A percentile compares a stretch with the other conserved stretches of the same genome.
Evolutionary conservation across 2,329 filamentous ascomycete genomes (phyloP).

Genomic region (Penicillium capsulatum): DNA sequence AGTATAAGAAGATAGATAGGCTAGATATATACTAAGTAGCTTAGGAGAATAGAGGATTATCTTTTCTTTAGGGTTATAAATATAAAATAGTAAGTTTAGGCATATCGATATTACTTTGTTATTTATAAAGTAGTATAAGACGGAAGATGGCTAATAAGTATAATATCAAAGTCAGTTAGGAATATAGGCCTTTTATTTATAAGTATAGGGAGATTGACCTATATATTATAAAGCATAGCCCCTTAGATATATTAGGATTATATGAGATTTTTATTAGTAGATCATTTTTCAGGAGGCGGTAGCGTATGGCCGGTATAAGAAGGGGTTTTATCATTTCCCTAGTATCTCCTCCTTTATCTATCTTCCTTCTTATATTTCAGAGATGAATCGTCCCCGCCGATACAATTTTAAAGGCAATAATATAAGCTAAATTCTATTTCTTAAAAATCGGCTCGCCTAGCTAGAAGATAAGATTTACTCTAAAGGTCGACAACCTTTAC

Average conservation of each 20-base stretch:
- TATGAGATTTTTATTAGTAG: background rate
- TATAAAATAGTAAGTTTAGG: background rate
- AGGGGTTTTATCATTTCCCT: background rate
- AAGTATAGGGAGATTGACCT: background rate
- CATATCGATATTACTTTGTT: background rate
- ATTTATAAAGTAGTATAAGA: background rate
- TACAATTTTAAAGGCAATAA: background rate
- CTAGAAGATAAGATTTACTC: background rate
- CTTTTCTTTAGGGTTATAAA: background rate
- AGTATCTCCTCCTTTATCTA: background rate
- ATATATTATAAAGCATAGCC: background rate
- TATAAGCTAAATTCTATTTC: background rate
- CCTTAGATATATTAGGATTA: background rate
- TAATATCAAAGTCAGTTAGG: background rate
- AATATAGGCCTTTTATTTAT: background rate
- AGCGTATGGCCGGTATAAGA: background rate
- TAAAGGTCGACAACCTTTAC: background rate
- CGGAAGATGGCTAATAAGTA: background rate
- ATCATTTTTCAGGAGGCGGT: background rate
- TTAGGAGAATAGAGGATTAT: background rate
- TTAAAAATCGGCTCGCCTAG: background rate
- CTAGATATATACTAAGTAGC: background rate
- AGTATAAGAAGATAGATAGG: background rate
- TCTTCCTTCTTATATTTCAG: background rate
- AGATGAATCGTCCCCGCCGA: background rate